Base-by-base conservation (phyloP, 208 protist genomes). In the Trypanosoma conorhini region DNA sequence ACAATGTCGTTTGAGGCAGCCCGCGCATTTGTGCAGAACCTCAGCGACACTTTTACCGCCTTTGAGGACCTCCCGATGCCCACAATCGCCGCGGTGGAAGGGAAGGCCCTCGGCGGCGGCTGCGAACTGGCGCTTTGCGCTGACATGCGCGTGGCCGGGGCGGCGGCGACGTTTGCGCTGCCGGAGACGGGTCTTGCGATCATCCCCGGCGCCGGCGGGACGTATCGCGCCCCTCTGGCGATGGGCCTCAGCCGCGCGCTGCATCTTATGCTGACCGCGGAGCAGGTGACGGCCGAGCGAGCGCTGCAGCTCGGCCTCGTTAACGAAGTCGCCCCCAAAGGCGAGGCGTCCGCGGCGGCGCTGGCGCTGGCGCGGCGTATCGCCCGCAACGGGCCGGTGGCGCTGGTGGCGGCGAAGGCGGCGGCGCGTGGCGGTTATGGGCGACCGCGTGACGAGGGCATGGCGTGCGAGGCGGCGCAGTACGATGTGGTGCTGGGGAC, bases 151-250 rank as follows among this genome's bases (percentile, higher is more conserved):
- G 65, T 96, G 19, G 83, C 82, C 15, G 81, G 82, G 28, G 79
- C 70, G 22, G 74, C 33, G 17, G 79, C 86, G 9, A 68, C 64
- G 10, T 61, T 97, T 22, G 93, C 91, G 24, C 70, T 98, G 26
- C 88, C 92, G 0, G 96, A 98, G 66, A 97, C 94, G 28, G 78
- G 83, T 13, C 81, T 97, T 5, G 96, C 85, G 19, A 96, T 98
- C 33, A 98, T 98, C 51, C 96, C 96, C 12, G 96, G 94, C 42
- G 96, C 94, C 5, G 96, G 96, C 50, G 94, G 96, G 28, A 98
- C 96, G 19, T 83, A 91, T 50, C 80, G 92, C 22, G 77, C 96
- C 12, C 89, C 93, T 17, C 65, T 79, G 31, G 67, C 92, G 17
- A 79, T 98, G 40, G 96, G 96, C 40, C 65, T 92, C n/a, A 77